Base-by-base conservation (phyloP, 208 protist species). In the Naegleria lovaniensis region DNA sequence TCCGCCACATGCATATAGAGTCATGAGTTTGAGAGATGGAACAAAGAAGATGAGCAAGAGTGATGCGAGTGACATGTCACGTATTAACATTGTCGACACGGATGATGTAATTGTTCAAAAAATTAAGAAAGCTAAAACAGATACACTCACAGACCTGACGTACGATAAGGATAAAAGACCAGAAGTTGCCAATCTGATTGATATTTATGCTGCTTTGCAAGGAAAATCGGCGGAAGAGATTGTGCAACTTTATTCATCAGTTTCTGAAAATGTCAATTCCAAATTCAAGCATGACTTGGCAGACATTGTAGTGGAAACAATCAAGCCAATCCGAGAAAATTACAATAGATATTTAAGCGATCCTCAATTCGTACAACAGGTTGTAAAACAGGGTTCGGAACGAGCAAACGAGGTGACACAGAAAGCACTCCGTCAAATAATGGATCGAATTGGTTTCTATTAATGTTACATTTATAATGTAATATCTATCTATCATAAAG, bases 11-110 rank as follows among this genome's bases (percentile, higher is more conserved):
- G n/a, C n/a, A 6, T 91, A 41, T 55, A 76, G 92, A 19, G 92
- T 95, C 1, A 95, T 95, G 94, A 92, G 79, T 89, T 84, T 95
- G 36, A 38, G 85, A 9, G 90, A 95, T 90, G 92, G 90, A 29
- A 83, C n/a, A 15, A 67, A n/a, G 3, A 95, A 95, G 90, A 95
- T 95, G 94, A 91, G 84, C 51, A 95, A 95, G 75, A 94, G 91
- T 9, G 93, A 93, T 88, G 38, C 43, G 33, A 90, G 41, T 22
- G 91, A 93, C 29, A 38, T 58, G 0, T 92, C 90, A 19, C 87
- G 94, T 33, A 95, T 95, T 88, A 91, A 94, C 55, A 67, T 95
- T 25, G 92, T 91, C 29, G 94, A 95, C 33, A 83, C 40, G 4
- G 85, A 90, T 16, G 92, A 94, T 9, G 59, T 75, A 7, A 92